Base-by-base conservation (phyloP, 257 asterid species). In the Penstemon newberryi region DNA sequence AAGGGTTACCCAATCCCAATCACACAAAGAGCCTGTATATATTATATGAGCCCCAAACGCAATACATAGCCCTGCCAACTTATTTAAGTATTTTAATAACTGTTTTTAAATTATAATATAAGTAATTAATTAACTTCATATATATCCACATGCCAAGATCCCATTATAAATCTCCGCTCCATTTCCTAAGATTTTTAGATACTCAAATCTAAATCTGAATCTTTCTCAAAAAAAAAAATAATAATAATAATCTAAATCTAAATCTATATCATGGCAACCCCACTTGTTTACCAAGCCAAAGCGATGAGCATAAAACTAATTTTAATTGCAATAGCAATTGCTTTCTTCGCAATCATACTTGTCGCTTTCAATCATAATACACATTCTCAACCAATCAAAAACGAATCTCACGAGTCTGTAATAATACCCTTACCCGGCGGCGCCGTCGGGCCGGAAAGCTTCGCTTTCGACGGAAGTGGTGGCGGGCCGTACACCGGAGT, bases 401-500 rank as follows among this genome's bases (percentile, higher is more conserved):
- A 12, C n/a, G 64, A 5, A 19, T 19, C 10, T 59, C 66, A 42
- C 3, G 77, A 44, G 0, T 37, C 60, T 0, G 4, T 13, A 56
- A 13, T 56, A 15, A 70, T 83, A 38, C 80, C 78, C 3, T 6
- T 81, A 7, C 79, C 85, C 18, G 84, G 57, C 7, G 79, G 73
- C 18, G 83, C 82, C 2, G 75, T 78, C 4, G 96, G 93, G 13
- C 93, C 89, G 39, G 88, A 86, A 76, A 86, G 88, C 80, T 75
- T 88, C 41, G 80, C 86, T 0, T 86, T 86, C 46, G 89, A 81
- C 15, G 45, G 64, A 2, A 15, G 8, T 50, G 91, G 88, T 7
- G 83, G 70, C 13, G 93, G 96, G 4, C 96, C 93, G 18, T 88
- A 80, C 78, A 80, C 91, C 25, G 87, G 96, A 1, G 85, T 88